phyloP scores from a whole-genome alignment of 257 asterid genomes.

The Solanum ossicruentum region DNA sequence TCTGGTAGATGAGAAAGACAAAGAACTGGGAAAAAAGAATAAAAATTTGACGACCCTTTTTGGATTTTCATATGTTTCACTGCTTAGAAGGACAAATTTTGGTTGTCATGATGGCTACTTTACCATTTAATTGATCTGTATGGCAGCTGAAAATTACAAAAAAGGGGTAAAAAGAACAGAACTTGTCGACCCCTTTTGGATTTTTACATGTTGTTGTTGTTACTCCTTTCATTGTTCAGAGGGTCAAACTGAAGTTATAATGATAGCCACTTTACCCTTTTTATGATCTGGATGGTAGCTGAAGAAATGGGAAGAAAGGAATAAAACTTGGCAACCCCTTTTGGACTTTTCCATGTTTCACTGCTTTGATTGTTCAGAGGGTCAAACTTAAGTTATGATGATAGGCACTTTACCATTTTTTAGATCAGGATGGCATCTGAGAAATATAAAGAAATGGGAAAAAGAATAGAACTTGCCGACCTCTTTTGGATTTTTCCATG shows the following conservation, averaged over 20 bases:
- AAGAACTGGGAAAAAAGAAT: background rate
- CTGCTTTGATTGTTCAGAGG: background rate
- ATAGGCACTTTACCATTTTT: background rate
- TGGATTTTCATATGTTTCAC: background rate
- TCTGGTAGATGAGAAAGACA: background rate
- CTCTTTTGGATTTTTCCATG: background rate
- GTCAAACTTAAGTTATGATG: background rate
- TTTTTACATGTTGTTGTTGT: background rate
- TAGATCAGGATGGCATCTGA: background rate
- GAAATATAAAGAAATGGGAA: background rate
- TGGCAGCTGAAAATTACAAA: too few species aligned
- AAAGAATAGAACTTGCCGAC: background rate
- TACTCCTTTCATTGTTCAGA: background rate
- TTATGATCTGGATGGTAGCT: background rate
- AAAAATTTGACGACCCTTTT: background rate
- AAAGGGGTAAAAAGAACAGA: too few species aligned
- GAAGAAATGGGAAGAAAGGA: background rate
- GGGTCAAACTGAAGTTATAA: background rate
- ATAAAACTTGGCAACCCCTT: background rate
- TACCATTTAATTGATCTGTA: too few species aligned
- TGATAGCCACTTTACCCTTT: background rate
- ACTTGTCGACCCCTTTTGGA: background rate
- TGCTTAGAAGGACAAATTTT: background rate
- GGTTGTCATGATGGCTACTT: too few species aligned
- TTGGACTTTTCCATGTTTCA: background rate